These are phyloP conservation scores for Fusarium tanahbumbuense DNA, from an alignment of 2,329 filamentous ascomycete species.

Conservation along the genomic window DNA sequence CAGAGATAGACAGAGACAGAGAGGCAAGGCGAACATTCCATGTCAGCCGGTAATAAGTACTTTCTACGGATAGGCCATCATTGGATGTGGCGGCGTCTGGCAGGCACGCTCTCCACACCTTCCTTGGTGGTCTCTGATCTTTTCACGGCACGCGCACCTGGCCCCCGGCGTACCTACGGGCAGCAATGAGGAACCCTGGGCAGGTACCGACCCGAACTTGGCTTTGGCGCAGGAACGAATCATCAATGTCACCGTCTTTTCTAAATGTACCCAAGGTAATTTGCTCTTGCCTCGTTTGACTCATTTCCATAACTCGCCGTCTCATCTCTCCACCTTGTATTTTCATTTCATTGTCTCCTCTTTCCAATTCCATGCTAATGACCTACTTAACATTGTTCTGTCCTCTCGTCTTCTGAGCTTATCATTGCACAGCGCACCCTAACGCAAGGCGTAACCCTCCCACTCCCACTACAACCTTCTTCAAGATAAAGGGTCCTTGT, in stretches of 20 bases:
- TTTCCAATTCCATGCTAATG: constrained; percentile 9
- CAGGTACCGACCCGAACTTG: constrained; percentile 38
- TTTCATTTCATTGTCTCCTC: constrained; percentile 3
- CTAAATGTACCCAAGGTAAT: constrained; percentile 10
- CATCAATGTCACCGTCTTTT: constrained; percentile 44
- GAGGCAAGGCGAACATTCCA: constrained; percentile 1
- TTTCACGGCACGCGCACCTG: constrained; percentile 37
- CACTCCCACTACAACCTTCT: constrained; percentile 27
- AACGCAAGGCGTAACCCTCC: constrained; percentile 22
- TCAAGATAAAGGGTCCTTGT: constrained; percentile 42
- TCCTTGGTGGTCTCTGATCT: constrained; percentile 16
- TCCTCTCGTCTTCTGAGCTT: constrained; percentile 12
- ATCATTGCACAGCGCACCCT: constrained; percentile 15
- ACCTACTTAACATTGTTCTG: constrained; percentile 2
- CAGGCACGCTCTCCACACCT: constrained; percentile 22
- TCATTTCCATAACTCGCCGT: constrained; percentile 29
- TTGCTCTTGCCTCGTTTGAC: constrained; percentile 37
- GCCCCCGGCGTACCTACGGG: not conserved
- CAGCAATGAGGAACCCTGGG: constrained; percentile 11
- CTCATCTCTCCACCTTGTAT: constrained; percentile 18
- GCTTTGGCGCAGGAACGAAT: constrained; percentile 41
- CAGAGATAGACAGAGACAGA: not conserved
- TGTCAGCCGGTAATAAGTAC: constrained; percentile 7
- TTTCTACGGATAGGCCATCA: not conserved
- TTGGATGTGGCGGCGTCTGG: constrained; percentile 5